phyloP scores from a whole-genome alignment of 257 asterid genomes.

The Pogostemon cablin region DNA sequence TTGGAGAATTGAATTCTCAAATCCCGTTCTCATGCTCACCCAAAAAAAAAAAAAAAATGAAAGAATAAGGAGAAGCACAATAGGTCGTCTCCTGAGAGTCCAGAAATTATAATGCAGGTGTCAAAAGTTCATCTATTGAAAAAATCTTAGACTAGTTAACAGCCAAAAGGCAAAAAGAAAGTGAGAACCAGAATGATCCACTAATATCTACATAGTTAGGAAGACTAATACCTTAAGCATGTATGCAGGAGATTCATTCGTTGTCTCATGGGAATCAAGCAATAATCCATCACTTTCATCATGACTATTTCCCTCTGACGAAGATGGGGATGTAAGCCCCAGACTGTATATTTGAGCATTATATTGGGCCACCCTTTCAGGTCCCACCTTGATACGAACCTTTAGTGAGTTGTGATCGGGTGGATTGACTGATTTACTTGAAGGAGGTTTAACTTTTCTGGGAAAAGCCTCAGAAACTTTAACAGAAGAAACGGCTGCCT shows the following conservation, averaged over 20 bases:
- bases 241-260: slow-evolving; percentile 51
- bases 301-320: slow-evolving; percentile 70
- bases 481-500: slow-evolving; percentile 40
- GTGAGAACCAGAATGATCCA: slow-evolving; percentile 14
- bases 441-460: slow-evolving; percentile 45
- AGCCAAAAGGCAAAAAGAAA: not conserved
- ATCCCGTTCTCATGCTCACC: slow-evolving; percentile 14
- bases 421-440: slow-evolving; percentile 44
- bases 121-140: slow-evolving; percentile 18
- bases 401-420: slow-evolving; percentile 57
- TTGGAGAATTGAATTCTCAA: slow-evolving; percentile 5
- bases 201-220: slow-evolving; percentile 10
- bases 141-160: not conserved
- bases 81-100: not conserved
- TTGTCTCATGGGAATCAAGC: slow-evolving; percentile 46
- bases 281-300: slow-evolving; percentile 60
- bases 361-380: slow-evolving; percentile 57
- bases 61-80: not conserved
- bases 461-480: slow-evolving; percentile 50
- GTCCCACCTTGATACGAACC: slow-evolving; percentile 77
- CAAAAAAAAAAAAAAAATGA: not conserved
- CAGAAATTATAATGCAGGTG: not conserved
- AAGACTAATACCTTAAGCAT: slow-evolving; percentile 64
- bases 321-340: slow-evolving; percentile 87
- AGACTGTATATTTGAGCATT: slow-evolving; percentile 73